phyloP scores from a whole-genome alignment of 2,329 filamentous ascomycete species.

The Pseudocercospora fuligena region DNA sequence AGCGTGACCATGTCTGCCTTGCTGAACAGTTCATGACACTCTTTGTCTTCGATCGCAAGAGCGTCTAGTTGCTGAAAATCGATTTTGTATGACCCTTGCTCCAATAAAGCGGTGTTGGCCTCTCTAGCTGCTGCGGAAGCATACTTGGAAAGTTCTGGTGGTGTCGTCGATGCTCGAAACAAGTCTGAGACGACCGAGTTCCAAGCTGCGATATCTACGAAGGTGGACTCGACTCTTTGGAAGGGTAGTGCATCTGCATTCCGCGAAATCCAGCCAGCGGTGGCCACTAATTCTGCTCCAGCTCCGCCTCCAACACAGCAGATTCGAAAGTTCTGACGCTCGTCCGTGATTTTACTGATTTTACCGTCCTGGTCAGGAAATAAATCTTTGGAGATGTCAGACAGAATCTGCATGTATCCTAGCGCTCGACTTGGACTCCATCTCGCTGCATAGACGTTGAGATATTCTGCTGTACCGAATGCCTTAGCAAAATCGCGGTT shows the following conservation, averaged over 20 bases:
- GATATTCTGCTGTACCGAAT: slow-evolving; percentile 72
- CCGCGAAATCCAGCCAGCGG: slow-evolving; percentile 56
- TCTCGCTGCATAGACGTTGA: slow-evolving; percentile 82
- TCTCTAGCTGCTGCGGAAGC: slow-evolving; percentile 52
- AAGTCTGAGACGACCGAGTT: slow-evolving; percentile 64
- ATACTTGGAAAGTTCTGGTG: slow-evolving; percentile 53
- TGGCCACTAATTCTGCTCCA: slow-evolving; percentile 69
- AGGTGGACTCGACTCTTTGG: slow-evolving; percentile 55
- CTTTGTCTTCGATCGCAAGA: slow-evolving; percentile 47
- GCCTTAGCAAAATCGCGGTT: slow-evolving; percentile 81
- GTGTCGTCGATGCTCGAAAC: slow-evolving; percentile 58
- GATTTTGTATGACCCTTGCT: slow-evolving; percentile 40
- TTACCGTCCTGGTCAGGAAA: background rate
- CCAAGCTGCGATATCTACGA: slow-evolving; percentile 89
- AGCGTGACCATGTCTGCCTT: slow-evolving; percentile 68
- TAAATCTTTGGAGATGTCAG: slow-evolving; percentile 34
- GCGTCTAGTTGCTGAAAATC: slow-evolving; percentile 58
- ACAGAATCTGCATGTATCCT: slow-evolving; percentile 72
- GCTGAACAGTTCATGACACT: slow-evolving; percentile 40
- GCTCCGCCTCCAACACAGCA: slow-evolving; percentile 69
- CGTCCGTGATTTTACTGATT: background rate
- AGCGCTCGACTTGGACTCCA: slow-evolving; percentile 90
- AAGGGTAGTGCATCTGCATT: background rate
- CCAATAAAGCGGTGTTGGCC: slow-evolving; percentile 46
- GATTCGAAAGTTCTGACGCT: slow-evolving; percentile 42